Evolutionary conservation across 2,329 filamentous ascomycete genomes (phyloP), one percentile per base, ranked within the genome.

Genomic region (Neurospora crassa): DNA sequence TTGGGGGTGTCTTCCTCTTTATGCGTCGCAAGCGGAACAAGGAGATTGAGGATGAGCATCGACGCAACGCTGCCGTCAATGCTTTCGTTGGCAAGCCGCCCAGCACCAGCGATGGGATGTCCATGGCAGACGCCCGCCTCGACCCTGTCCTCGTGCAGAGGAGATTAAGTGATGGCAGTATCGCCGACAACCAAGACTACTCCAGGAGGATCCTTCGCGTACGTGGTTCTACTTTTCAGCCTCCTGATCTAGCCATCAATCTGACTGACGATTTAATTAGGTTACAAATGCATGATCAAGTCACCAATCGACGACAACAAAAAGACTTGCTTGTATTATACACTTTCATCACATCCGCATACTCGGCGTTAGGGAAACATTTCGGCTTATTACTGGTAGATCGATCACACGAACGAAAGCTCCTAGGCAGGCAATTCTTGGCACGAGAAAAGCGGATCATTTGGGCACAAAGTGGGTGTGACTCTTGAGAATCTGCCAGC

Each of bases 181-280:
- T 98, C 81, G 95, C 94, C 69, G 95, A 98, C 81, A 96, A 97
- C 82, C 90, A 97, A 82, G 95, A 98, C 81, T 98, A 97, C 83
- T 97, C 95, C 74, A 90, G 95, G 83, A 92, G 92, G 83, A 97
- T 98, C 82, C 88, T 98, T 79, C 92, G 96, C 89, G 95, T 97
- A 87, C 75, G 88, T 83, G 67, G 41, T 68, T 12, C 53, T 37
- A 12, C 47, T 16, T 53, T 53, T 14, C 24, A 29, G 47, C 41
- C 24, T 63, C 24, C 8, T 43, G 16, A 11, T 11, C 41, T 43
- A 12, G 4, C 16, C 10, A 34, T 7, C 40, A 3, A 18, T 42
- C 24, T 34, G 29, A 77, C 73, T 47, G 3, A 20, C 18, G 59
- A 45, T 42, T 11, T 5, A 5, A 47, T 7, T 69, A 88, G 86